Percentiles rank a stretch among this genome's conserved stretches.
Evolutionary conservation across 2,329 filamentous ascomycete species (phyloP).

Genomic region (Colletotrichum gigasporum): DNA sequence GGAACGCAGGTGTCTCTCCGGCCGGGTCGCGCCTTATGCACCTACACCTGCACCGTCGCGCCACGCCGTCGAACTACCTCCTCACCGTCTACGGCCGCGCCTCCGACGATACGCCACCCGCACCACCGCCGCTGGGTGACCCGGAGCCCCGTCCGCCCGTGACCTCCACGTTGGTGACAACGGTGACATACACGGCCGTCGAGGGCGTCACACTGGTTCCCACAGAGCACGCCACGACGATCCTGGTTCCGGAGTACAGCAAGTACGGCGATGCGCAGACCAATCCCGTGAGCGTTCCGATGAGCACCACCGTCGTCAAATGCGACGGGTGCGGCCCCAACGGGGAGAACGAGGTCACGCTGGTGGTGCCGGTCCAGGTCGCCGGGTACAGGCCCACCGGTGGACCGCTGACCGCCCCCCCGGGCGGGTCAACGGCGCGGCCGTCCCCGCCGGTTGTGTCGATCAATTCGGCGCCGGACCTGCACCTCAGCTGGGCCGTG

Average conservation of each 20-base stretch:
- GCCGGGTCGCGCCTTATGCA: conserved; percentile 9
- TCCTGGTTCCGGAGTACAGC: conserved; percentile 35
- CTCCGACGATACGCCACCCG: conserved; percentile 38
- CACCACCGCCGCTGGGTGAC: conserved; percentile 43
- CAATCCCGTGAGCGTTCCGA: conserved; percentile 32
- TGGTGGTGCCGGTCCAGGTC: conserved; percentile 41
- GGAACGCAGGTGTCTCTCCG: conserved; percentile 35
- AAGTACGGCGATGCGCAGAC: conserved; percentile 32
- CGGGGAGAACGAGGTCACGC: conserved; percentile 43
- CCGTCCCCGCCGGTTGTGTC: conserved; percentile 10
- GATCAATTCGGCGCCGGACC: conserved; percentile 12
- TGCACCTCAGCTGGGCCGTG: conserved; percentile 1
- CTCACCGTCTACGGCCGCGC: conserved; percentile 55
- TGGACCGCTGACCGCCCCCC: neutral
- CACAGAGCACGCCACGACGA: conserved; percentile 43
- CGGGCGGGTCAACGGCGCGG: conserved; percentile 1
- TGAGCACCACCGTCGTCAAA: conserved; percentile 40
- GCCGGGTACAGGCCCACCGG: conserved; percentile 16
- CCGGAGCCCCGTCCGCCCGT: conserved; percentile 39
- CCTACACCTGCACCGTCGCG: conserved; percentile 36
- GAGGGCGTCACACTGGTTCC: conserved; percentile 45
- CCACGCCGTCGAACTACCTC: conserved; percentile 41
- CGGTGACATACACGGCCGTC: conserved; percentile 44
- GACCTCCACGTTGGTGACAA: conserved; percentile 28
- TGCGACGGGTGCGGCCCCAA: conserved; percentile 43